Evolutionary conservation across 352 stramenopile genomes (phyloP).

Genomic region (Pythium vanterpoolii): DNA sequence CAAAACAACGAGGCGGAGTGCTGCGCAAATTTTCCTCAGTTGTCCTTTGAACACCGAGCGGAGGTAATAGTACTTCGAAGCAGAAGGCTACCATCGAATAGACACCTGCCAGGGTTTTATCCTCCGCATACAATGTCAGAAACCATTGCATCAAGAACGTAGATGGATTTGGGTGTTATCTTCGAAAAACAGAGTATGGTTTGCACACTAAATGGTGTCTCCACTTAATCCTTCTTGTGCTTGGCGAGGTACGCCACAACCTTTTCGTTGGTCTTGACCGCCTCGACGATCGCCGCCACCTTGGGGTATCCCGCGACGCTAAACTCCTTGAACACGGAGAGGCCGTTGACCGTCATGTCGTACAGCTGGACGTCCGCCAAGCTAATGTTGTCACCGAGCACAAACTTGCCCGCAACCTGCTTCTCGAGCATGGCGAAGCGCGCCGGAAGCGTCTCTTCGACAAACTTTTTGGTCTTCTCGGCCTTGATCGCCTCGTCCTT

Average conservation of each 20-base stretch:
- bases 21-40: too few species aligned
- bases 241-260: slow-evolving; percentile 31
- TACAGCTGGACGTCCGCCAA: slow-evolving; percentile 41
- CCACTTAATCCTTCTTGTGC: too few species aligned
- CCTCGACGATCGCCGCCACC: slow-evolving; percentile 19
- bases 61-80: too few species aligned
- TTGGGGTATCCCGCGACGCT: slow-evolving; percentile 26
- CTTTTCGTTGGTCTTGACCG: slow-evolving; percentile 21
- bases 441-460: slow-evolving; percentile 40
- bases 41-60: too few species aligned
- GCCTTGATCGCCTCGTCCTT: slow-evolving; percentile 37
- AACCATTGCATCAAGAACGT: too few species aligned
- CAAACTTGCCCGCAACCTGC: slow-evolving; percentile 44
- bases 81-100: too few species aligned
- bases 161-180: too few species aligned
- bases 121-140: too few species aligned
- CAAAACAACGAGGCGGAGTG: too few species aligned
- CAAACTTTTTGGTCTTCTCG: slow-evolving; percentile 39
- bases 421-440: slow-evolving; percentile 37
- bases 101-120: too few species aligned
- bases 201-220: too few species aligned
- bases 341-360: slow-evolving; percentile 47
- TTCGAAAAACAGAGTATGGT: too few species aligned
- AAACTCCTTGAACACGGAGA: slow-evolving; percentile 29
- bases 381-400: slow-evolving; percentile 41